These are phyloP conservation scores for Phytophthora pisi DNA, from an alignment of 352 stramenopile species.

Conservation along the genomic window DNA sequence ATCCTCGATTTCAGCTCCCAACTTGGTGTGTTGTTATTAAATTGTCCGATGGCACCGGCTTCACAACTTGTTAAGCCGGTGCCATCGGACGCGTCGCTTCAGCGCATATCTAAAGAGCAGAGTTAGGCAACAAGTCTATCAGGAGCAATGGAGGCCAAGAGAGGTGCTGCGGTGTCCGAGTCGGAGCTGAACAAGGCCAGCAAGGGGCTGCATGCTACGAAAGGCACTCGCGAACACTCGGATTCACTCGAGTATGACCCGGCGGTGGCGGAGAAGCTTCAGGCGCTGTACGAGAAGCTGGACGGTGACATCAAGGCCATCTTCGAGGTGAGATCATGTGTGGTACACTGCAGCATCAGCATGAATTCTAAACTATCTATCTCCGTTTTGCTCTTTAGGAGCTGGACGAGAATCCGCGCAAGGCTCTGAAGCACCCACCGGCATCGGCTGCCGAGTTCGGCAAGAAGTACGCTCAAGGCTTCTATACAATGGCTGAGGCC, in stretches of 20 bases:
- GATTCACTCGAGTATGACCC: constrained; percentile 78
- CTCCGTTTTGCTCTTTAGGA: constrained; percentile 38
- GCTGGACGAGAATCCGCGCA: constrained; percentile 77
- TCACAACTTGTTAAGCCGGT: constrained; percentile 2
- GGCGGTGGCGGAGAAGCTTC: constrained; percentile 55
- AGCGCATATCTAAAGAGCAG: constrained; percentile 9
- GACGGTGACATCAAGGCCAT: constrained; percentile 68
- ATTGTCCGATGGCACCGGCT: too few species aligned
- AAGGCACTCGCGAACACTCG: constrained; percentile 60
- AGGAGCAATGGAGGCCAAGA: constrained; percentile 68
- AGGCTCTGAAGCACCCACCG: constrained; percentile 78
- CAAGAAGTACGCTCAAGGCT: constrained; percentile 82
- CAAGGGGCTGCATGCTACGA: constrained; percentile 68
- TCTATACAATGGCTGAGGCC: constrained; percentile 85
- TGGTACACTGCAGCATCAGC: not conserved
- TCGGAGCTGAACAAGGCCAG: constrained; percentile 66
- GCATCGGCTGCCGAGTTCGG: constrained; percentile 68
- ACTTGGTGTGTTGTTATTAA: not conserved
- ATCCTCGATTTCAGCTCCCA: not conserved
- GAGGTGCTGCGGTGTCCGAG: constrained; percentile 46
- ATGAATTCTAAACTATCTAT: not conserved
- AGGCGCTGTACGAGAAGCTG: constrained; percentile 65
- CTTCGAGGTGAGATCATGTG: constrained; percentile 51
- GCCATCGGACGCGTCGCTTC: constrained; percentile 25
- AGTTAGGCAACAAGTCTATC: not conserved